Evolutionary conservation across 2,329 filamentous ascomycete species (phyloP).

Genomic region (Colletotrichum sp.): DNA sequence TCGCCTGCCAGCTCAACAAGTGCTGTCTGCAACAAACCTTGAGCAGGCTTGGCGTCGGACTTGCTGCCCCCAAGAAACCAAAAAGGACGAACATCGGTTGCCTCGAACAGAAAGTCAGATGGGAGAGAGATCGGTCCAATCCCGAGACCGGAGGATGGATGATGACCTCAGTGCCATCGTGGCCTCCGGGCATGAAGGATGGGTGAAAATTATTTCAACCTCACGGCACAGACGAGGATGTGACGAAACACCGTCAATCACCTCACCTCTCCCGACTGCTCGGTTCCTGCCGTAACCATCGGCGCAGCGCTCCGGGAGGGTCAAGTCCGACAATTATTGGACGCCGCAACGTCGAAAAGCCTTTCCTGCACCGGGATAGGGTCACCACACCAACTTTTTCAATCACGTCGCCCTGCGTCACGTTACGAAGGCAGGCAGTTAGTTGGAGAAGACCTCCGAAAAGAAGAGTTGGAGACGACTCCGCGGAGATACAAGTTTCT

Average conservation of each 20-base stretch:
- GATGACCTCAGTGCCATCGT: slow-evolving; percentile 1
- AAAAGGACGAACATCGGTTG: slow-evolving; percentile 6
- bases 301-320: background rate
- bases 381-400: background rate
- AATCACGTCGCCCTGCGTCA: background rate
- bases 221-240: background rate
- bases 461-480: background rate
- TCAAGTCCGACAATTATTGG: background rate
- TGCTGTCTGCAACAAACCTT: background rate
- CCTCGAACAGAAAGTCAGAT: background rate
- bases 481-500: slow-evolving; percentile 18
- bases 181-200: slow-evolving; percentile 1
- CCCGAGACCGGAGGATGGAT: slow-evolving; percentile 4
- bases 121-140: background rate
- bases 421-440: background rate
- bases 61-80: background rate
- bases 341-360: background rate
- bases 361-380: slow-evolving; percentile 2
- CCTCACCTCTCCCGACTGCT: slow-evolving; percentile 4
- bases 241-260: slow-evolving; percentile 15
- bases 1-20: slow-evolving; percentile 12
- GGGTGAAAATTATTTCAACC: slow-evolving; percentile 10
- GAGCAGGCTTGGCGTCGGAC: background rate
- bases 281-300: slow-evolving; percentile 14
- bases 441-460: background rate